Percentiles rank a stretch among this genome's conserved stretches.
Evolutionary conservation across 805 yeast species (phyloP).

Genomic region (Candida xyloterini): DNA sequence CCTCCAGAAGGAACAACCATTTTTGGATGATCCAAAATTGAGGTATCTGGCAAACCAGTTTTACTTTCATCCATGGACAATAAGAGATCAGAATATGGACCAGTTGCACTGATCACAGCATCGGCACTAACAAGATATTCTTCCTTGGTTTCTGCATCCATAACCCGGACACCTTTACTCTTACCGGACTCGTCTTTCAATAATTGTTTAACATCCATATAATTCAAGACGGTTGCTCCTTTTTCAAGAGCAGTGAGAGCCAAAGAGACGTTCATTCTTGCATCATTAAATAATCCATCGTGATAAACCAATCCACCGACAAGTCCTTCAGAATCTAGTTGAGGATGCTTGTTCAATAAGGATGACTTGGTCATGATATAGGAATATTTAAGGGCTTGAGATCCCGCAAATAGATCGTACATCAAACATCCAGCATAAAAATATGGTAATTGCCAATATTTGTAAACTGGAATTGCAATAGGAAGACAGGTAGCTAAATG

Average conservation of each 20-base stretch:
- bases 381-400: constrained; percentile 75
- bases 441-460: constrained; percentile 94
- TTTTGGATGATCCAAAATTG: constrained; percentile 41
- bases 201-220: constrained; percentile 75
- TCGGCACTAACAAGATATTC: constrained; percentile 62
- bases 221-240: constrained; percentile 89
- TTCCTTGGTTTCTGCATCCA: constrained; percentile 67
- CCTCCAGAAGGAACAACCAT: constrained; percentile 96
- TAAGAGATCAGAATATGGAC: constrained; percentile 83
- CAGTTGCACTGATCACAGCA: constrained; percentile 86
- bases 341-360: constrained; percentile 77
- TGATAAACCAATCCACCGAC: constrained; percentile 93
- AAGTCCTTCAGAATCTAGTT: constrained; percentile 72
- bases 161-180: constrained; percentile 72
- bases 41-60: constrained; percentile 52
- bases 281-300: constrained; percentile 91
- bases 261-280: constrained; percentile 83
- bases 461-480: constrained; percentile 93
- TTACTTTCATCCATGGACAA: constrained; percentile 82
- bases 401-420: constrained; percentile 91
- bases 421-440: constrained; percentile 86
- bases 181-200: constrained; percentile 59
- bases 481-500: constrained; percentile 85
- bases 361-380: constrained; percentile 65
- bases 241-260: constrained; percentile 81